Evolutionary conservation across 2,329 filamentous ascomycete species (phyloP), one percentile per base, ranked within the genome.

Genomic region (Fusarium nisikadoi): DNA sequence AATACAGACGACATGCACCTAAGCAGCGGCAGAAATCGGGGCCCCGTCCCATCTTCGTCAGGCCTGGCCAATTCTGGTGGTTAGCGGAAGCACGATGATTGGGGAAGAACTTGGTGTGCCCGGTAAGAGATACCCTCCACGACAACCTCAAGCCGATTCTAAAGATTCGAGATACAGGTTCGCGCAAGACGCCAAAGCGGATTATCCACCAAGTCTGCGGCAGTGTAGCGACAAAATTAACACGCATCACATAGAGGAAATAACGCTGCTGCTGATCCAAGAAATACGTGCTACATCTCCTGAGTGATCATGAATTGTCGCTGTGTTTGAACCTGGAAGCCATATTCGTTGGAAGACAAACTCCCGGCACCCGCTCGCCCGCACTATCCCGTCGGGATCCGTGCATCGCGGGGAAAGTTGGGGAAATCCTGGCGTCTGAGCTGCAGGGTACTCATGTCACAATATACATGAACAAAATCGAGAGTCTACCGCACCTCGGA

Each of bases 401-500:
- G 74, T 77, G 75, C 62, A 65, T 74, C 74, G 75, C 68, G 75
- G 74, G 75, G 72, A 72, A 75, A 77, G 71, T 76, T 76, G 73
- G 75, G 73, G 73, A 75, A 77, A 74, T 66, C 65, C 58, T 73
- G 69, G 62, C 60, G 68, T 63, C 60, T 64, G 46, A 64, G 60
- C 55, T 72, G 65, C 53, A 65, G 67, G 67, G 72, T 72, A 50
- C 65, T 50, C 62, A 73, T 60, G 67, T 61, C 58, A 68, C 58
- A 66, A 73, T 50, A 55, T 49, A 63, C 70, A 55, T 49, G 25
- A 62, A 43, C 63, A 61, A 60, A 58, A 58, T 53, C 55, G 58
- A 64, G 63, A 62, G 59, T 55, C 70, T 66, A 68, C 57, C 63
- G 59, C 52, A 57, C 53, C 65, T 68, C 64, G 64, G 68, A 63